phyloP scores from a whole-genome alignment of 140 eudicot genomes.

The Cichorium intybus region DNA sequence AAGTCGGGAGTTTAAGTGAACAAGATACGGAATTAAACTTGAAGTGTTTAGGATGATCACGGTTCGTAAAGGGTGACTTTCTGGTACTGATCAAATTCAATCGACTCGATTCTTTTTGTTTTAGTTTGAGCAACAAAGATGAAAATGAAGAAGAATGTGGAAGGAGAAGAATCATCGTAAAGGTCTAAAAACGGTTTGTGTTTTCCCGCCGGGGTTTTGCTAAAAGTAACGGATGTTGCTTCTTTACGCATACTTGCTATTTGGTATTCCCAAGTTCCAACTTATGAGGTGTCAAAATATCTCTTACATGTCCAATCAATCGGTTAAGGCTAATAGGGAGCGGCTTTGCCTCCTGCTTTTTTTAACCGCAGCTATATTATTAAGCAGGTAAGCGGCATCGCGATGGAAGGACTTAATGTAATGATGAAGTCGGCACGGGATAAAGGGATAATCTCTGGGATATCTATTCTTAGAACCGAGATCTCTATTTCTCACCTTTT shows the following conservation, averaged over 20 bases:
- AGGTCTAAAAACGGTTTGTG: not conserved
- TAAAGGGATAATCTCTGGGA: too few species aligned
- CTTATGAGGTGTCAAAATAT: too few species aligned
- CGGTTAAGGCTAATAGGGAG: too few species aligned
- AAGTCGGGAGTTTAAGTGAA: slow-evolving; percentile 27
- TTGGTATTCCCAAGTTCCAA: too few species aligned
- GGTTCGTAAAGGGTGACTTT: slow-evolving; percentile 9
- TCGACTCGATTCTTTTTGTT: not conserved
- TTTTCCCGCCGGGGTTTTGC: slow-evolving; percentile 11
- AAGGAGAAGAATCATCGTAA: slow-evolving; percentile 19
- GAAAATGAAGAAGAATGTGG: slow-evolving; percentile 4
- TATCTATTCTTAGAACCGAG: too few species aligned
- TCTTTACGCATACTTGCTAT: slow-evolving; percentile 32
- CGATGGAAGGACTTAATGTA: too few species aligned
- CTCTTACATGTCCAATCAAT: too few species aligned
- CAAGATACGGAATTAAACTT: slow-evolving; percentile 10
- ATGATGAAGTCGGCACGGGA: too few species aligned
- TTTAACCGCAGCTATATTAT: too few species aligned
- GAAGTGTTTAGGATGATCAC: slow-evolving; percentile 10
- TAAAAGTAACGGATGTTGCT: not conserved
- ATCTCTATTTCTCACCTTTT: too few species aligned
- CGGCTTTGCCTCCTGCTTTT: too few species aligned
- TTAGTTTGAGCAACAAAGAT: not conserved
- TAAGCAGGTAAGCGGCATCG: too few species aligned
- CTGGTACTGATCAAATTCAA: slow-evolving; percentile 2